Base-by-base conservation (phyloP, 2,329 filamentous ascomycete species). In the Trichoderma sp. region DNA sequence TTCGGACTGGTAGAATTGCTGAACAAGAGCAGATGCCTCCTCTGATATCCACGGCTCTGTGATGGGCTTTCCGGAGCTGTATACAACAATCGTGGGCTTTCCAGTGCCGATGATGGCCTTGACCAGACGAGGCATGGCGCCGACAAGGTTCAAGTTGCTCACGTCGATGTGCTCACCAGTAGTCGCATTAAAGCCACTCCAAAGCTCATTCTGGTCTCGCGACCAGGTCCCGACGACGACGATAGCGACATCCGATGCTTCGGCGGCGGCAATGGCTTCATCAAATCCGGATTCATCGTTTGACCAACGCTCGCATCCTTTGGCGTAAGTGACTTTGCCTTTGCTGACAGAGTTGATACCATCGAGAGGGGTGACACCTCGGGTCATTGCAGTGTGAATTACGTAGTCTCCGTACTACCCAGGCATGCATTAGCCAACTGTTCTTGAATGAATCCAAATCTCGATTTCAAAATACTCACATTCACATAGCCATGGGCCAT, bases 311-410 rank as follows among this genome's bases (percentile, higher is more conserved):
- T 67, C 64, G 30, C 64, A 67, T 23, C 64, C 64, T 4, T 67
- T 23, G 1, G 64, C 64, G 28, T 67, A 67, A 28, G 64, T 57
- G 50, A 67, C 50, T 11, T 67, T 67, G n/a, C 64, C 64, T 7
- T 34, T 67, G 50, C 64, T 67, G n/a, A 67, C 30, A 28, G 64
- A 15, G 2, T 53, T 67, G 47, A 67, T 67, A 11, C 64, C 64
- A n/a, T 67, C 64, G 9, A 67, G 64, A 11, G 64, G 64, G 6
- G 64, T 67, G 50, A 67, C 32, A 15, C 64, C 64, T 57, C 64
- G 64, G 3, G 64, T 67, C 64, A 67, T 67, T 39, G 64, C 64
- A n/a, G 64, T 67, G 64, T 67, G 64, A 13, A 67, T 67, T 26
- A 67, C 64, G 55, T 67, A 67, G 50, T 67, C 64, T 57, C 64